Evolutionary conservation across 2,329 filamentous ascomycete species (phyloP).

Genomic region (Colletotrichum kahawae): DNA sequence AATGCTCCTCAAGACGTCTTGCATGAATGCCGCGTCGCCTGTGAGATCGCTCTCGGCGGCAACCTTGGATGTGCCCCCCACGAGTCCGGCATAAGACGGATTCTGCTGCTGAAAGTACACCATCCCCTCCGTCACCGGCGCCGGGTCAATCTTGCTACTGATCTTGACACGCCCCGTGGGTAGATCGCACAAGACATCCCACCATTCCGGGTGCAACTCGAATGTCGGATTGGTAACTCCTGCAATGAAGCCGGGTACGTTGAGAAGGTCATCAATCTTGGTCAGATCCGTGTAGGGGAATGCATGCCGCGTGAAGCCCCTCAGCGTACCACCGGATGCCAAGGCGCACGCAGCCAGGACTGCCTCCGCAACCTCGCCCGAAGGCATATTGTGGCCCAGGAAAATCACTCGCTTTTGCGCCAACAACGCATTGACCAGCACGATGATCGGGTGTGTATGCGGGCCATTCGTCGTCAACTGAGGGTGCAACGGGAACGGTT

Average conservation of each 20-base stretch:
- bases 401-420: slow-evolving; percentile 98
- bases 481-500: slow-evolving; percentile 84
- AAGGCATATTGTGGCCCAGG: slow-evolving; percentile 91
- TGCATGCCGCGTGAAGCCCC: slow-evolving; percentile 93
- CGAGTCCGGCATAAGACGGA: slow-evolving; percentile 56
- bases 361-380: slow-evolving; percentile 96
- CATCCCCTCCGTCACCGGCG: slow-evolving; percentile 82
- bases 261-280: slow-evolving; percentile 94
- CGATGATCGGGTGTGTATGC: slow-evolving; percentile 91
- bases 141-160: slow-evolving; percentile 82
- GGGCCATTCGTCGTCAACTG: slow-evolving; percentile 93
- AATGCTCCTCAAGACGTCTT: slow-evolving; percentile 82
- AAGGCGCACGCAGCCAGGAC: slow-evolving; percentile 95
- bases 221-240: slow-evolving; percentile 98
- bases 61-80: slow-evolving; percentile 45
- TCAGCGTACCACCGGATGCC: slow-evolving; percentile 87
- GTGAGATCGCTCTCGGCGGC: slow-evolving; percentile 68
- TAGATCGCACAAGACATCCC: slow-evolving; percentile 94
- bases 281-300: slow-evolving; percentile 98
- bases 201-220: slow-evolving; percentile 94
- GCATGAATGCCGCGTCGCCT: slow-evolving; percentile 89
- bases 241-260: slow-evolving; percentile 96
- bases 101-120: slow-evolving; percentile 87
- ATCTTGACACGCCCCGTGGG: slow-evolving; percentile 94
- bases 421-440: slow-evolving; percentile 90